These are phyloP conservation scores for Durio zibethinus DNA, from an alignment of 345 rosid species.

Conservation along the genomic window DNA sequence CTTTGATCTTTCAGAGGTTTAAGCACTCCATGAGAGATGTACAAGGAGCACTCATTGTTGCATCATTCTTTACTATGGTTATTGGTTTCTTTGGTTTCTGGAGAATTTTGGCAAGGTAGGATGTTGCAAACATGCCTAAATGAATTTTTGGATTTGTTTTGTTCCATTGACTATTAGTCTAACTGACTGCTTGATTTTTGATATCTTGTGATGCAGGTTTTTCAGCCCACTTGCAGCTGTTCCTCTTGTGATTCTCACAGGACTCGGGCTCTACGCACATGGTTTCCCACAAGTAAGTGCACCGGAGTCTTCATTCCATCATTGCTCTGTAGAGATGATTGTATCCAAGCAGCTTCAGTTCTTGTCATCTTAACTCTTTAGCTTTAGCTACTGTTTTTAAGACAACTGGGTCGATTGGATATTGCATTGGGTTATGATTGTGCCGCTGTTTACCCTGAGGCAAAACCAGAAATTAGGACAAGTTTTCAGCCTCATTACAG, in stretches of 20 bases:
- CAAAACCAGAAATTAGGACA: background rate
- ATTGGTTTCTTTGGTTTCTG: slow-evolving; percentile 84
- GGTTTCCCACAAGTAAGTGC: slow-evolving; percentile 77
- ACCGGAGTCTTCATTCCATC: background rate
- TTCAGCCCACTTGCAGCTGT: slow-evolving; percentile 74
- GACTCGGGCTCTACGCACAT: slow-evolving; percentile 61
- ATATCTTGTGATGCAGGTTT: slow-evolving; percentile 47
- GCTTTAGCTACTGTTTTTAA: background rate
- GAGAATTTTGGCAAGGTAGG: slow-evolving; percentile 64
- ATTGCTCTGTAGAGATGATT: background rate
- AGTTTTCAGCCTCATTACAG: background rate
- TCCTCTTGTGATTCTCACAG: slow-evolving; percentile 84
- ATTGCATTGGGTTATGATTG: background rate
- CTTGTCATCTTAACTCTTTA: background rate
- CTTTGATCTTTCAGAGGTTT: slow-evolving; percentile 52
- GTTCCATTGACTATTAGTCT: background rate
- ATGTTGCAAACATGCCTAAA: background rate
- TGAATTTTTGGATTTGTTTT: background rate
- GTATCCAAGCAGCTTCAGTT: background rate
- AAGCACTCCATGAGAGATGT: slow-evolving; percentile 51
- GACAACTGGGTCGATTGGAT: background rate
- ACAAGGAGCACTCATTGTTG: slow-evolving; percentile 80
- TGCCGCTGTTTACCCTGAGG: background rate
- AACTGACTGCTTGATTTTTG: background rate
- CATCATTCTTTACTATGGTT: slow-evolving; percentile 53